Evolutionary conservation across 2,329 filamentous ascomycete genomes (phyloP).

Genomic region (Aschersonia sp.): DNA sequence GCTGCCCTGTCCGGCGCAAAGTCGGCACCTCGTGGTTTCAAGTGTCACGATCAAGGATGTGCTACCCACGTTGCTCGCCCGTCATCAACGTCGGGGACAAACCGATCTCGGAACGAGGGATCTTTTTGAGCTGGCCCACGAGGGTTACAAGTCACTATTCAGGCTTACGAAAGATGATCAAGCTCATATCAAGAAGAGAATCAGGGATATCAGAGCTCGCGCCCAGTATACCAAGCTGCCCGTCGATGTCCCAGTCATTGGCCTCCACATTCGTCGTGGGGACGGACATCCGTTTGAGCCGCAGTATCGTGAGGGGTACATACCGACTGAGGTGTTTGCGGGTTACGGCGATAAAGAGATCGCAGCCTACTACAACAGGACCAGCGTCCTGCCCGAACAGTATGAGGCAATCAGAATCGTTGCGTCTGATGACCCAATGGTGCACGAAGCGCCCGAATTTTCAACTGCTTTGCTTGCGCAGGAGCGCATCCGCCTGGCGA

Average conservation of each 20-base stretch:
- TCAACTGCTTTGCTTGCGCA: constrained; percentile 47
- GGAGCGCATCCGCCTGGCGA: constrained; percentile 61
- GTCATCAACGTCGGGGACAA: constrained; percentile 13
- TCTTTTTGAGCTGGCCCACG: constrained; percentile 53
- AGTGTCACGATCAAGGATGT: constrained; percentile 49
- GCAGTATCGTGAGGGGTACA: constrained; percentile 64
- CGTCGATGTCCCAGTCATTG: constrained; percentile 33
- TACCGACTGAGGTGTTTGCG: constrained; percentile 57
- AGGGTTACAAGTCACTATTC: constrained; percentile 63
- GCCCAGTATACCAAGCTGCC: constrained; percentile 24
- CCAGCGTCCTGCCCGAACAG: constrained; percentile 20
- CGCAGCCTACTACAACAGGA: constrained; percentile 30
- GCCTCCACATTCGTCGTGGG: constrained; percentile 67
- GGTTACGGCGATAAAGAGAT: constrained; percentile 43
- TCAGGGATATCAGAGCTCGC: constrained; percentile 37
- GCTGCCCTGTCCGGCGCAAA: constrained; percentile 64
- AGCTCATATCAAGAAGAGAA: constrained; percentile 46
- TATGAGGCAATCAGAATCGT: constrained; percentile 41
- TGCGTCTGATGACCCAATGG: constrained; percentile 68
- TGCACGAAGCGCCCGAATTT: constrained; percentile 54
- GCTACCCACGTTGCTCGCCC: constrained; percentile 40
- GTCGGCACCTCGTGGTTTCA: constrained; percentile 61
- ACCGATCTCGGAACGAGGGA: constrained; percentile 22
- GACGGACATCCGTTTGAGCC: constrained; percentile 65
- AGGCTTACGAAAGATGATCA: constrained; percentile 50